A percentile compares a stretch with the other conserved stretches of the same genome.
Evolutionary conservation across 805 yeast species (phyloP).

Genomic region (Candida ortonii): DNA sequence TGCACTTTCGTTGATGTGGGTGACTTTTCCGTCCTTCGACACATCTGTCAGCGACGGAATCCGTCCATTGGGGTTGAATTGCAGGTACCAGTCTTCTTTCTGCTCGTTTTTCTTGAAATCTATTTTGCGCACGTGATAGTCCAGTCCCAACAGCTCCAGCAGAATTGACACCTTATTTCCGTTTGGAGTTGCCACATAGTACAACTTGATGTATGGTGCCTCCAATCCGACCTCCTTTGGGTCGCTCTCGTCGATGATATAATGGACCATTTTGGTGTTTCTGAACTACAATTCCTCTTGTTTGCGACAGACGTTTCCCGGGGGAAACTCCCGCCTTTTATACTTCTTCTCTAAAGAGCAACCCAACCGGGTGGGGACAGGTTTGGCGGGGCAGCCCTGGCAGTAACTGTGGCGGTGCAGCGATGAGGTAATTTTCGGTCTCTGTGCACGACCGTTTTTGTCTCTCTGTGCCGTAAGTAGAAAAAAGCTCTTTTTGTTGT

Average conservation of each 20-base stretch:
- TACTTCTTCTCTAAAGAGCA: too few species aligned
- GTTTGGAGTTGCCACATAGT: constrained; percentile 43
- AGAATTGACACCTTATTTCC: constrained; percentile 41
- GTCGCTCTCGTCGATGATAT: constrained; percentile 33
- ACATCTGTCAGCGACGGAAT: constrained; percentile 53
- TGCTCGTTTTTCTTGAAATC: constrained; percentile 44
- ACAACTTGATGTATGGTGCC: constrained; percentile 44
- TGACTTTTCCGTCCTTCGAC: constrained; percentile 39
- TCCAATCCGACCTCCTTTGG: constrained; percentile 31
- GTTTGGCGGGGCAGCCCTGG: too few species aligned
- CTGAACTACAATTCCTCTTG: too few species aligned
- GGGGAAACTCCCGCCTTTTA: too few species aligned
- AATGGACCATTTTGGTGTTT: constrained; percentile 32
- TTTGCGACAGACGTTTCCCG: too few species aligned
- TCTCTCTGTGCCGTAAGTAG: too few species aligned
- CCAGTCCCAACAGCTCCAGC: constrained; percentile 41
- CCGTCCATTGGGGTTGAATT: constrained; percentile 60
- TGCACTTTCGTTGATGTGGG: constrained; percentile 54
- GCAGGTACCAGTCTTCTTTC: constrained; percentile 55
- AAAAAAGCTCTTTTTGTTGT: too few species aligned
- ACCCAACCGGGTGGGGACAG: too few species aligned
- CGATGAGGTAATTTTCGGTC: too few species aligned
- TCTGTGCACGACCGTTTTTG: too few species aligned
- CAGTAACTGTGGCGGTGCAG: too few species aligned
- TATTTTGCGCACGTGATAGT: constrained; percentile 40